Percentiles rank a stretch among this genome's conserved stretches.
Conservation (phyloP, 768 basidiomycete species). For the Punctularia strigosozonata region DNA sequence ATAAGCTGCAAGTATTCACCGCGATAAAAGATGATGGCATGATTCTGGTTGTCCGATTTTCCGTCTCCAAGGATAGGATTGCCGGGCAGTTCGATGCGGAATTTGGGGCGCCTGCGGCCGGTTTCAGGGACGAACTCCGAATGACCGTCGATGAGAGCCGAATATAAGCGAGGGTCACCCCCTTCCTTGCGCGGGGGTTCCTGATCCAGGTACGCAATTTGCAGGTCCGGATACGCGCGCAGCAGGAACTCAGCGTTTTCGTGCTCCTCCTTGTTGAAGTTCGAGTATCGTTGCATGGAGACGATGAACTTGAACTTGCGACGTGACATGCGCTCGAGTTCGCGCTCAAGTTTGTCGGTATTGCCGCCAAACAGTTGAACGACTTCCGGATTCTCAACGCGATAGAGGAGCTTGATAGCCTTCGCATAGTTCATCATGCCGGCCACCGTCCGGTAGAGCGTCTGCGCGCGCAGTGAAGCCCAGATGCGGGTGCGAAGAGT, state of each 20-base stretch:
- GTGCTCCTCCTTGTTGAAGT: conserved; percentile 98
- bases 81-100: conserved; percentile 95
- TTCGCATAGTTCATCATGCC: conserved; percentile 99
- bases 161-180: conserved; percentile 91
- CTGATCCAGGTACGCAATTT: conserved; percentile 97
- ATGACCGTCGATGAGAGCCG: conserved; percentile 93
- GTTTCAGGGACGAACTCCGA: conserved; percentile 89
- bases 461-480: conserved; percentile 98
- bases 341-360: conserved; percentile 91
- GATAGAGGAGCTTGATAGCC: conserved; percentile 98
- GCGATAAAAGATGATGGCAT: conserved; percentile 98
- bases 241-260: conserved; percentile 98
- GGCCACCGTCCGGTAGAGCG: conserved; percentile 95
- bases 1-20: conserved; percentile 99
- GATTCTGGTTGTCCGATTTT: conserved; percentile 99
- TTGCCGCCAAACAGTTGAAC: conserved; percentile 97
- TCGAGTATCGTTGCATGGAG: conserved; percentile 98
- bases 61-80: conserved; percentile 99
- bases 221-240: conserved; percentile 95
- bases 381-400: conserved; percentile 98
- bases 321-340: conserved; percentile 94
- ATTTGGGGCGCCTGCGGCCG: conserved; percentile 87
- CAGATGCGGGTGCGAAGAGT: conserved; percentile 98
- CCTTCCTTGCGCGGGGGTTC: conserved; percentile 91
- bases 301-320: conserved; percentile 99